Evolutionary conservation across 2,329 filamentous ascomycete genomes (phyloP).

Genomic region (Colletotrichum endophyticum): DNA sequence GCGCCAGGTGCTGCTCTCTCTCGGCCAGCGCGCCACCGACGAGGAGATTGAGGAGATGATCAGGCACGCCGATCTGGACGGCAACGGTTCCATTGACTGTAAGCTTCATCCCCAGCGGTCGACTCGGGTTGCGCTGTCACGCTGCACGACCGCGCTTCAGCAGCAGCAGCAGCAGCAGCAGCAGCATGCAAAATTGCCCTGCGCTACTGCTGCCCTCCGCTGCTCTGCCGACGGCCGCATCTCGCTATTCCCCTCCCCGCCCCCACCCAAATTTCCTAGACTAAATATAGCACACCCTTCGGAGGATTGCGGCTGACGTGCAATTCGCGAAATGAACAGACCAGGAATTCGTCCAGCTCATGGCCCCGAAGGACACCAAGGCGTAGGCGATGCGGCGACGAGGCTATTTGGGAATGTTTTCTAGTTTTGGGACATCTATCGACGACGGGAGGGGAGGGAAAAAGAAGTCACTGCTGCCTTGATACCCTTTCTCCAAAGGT

Average conservation of each 20-base stretch:
- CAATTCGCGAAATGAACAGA: constrained; percentile 2
- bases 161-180: not conserved
- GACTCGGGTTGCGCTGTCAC: not conserved
- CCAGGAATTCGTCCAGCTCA: constrained; percentile 24
- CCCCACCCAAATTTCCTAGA: not conserved
- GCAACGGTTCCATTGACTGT: constrained; percentile 24
- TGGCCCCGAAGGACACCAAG: constrained; percentile 20
- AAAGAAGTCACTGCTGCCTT: constrained; percentile 18
- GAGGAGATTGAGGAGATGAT: constrained; percentile 26
- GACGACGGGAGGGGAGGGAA: not conserved
- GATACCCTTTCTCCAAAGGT: constrained; percentile 18
- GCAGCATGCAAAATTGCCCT: not conserved
- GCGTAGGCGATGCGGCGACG: not conserved
- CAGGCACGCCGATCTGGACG: constrained; percentile 21
- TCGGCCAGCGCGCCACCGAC: constrained; percentile 23
- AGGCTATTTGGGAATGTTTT: not conserved
- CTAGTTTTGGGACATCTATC: not conserved
- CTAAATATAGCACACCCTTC: not conserved
- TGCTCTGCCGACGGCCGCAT: not conserved
- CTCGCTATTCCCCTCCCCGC: not conserved
- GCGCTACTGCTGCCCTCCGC: not conserved
- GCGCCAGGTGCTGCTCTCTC: constrained; percentile 22
- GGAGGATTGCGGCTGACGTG: constrained; percentile 11
- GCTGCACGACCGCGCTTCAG: not conserved
- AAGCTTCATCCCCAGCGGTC: not conserved